Conservation (phyloP, 2,329 filamentous ascomycete species). For the Ophiostoma pallidulum region DNA sequence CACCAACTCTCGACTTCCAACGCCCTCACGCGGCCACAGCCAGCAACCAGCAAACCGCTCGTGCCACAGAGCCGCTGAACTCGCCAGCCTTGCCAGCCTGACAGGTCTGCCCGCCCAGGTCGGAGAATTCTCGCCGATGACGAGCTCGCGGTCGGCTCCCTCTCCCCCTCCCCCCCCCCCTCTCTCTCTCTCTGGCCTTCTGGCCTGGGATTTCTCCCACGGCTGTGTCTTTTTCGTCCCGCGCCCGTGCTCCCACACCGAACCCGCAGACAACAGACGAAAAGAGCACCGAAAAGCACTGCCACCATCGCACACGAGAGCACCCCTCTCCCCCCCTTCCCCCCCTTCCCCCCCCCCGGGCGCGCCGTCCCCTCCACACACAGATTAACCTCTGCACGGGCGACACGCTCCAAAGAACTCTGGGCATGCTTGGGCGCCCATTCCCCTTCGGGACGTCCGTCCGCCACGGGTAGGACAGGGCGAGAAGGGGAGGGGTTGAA, state of each 20-base stretch:
- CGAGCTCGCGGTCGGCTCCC: background rate
- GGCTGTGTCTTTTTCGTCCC: background rate
- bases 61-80: too few species aligned
- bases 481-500: too few species aligned
- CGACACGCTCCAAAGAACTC: too few species aligned
- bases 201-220: background rate
- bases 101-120: background rate
- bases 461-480: too few species aligned
- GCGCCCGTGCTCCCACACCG: background rate
- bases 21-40: too few species aligned
- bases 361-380: too few species aligned
- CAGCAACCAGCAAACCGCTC: too few species aligned
- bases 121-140: background rate
- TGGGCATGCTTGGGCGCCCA: too few species aligned
- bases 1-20: too few species aligned
- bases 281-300: background rate
- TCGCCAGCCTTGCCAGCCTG: background rate
- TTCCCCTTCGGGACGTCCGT: too few species aligned
- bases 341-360: background rate
- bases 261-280: constrained; percentile 2
- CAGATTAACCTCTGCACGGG: too few species aligned
- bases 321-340: background rate
- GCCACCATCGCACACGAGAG: background rate
- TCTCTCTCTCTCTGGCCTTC: background rate
- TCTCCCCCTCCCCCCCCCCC: too few species aligned